Evolutionary conservation across 768 basidiomycete genomes (phyloP).

Genomic region (Chalciporus pseudorubinellus): DNA sequence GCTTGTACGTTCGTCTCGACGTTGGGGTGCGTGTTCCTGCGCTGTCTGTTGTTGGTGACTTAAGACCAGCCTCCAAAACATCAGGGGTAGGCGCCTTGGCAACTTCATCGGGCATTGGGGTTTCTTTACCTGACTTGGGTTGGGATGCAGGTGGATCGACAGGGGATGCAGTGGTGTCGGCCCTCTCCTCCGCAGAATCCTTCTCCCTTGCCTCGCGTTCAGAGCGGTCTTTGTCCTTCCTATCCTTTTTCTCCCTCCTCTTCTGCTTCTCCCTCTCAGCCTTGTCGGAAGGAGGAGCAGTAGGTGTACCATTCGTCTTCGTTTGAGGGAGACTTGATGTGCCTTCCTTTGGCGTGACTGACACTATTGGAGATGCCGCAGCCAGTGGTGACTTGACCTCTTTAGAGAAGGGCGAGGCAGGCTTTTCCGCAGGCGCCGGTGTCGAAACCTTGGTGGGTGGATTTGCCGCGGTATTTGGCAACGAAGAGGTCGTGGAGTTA

Average conservation of each 20-base stretch:
- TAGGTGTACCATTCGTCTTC: conserved; percentile 33
- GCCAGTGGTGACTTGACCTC: conserved; percentile 36
- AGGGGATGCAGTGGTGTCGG: conserved; percentile 28
- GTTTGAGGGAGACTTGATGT: conserved; percentile 33
- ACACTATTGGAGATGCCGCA: conserved; percentile 34
- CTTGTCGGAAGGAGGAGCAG: conserved; percentile 41
- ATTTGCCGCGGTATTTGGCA: conserved; percentile 41
- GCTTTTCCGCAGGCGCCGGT: conserved; percentile 36
- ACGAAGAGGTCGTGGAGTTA: conserved; percentile 50
- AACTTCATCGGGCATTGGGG: conserved; percentile 31
- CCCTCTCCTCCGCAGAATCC: conserved; percentile 36
- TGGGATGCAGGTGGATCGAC: conserved; percentile 21
- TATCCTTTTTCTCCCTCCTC: conserved; percentile 63
- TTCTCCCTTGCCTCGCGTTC: conserved; percentile 43
- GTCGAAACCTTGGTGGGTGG: conserved; percentile 34
- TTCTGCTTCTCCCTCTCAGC: conserved; percentile 56
- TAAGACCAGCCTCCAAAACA: conserved; percentile 36
- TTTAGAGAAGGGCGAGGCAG: conserved; percentile 29
- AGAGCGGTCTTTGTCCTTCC: conserved; percentile 50
- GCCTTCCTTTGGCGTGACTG: conserved; percentile 34
- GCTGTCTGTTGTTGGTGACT: conserved; percentile 58
- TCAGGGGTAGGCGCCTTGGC: conserved; percentile 27
- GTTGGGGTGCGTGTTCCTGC: conserved; percentile 72
- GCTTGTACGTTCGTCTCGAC: conserved; percentile 55
- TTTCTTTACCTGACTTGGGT: conserved; percentile 40